Base-by-base conservation (phyloP, 768 basidiomycete species). In the Boletus tylopilopsis region DNA sequence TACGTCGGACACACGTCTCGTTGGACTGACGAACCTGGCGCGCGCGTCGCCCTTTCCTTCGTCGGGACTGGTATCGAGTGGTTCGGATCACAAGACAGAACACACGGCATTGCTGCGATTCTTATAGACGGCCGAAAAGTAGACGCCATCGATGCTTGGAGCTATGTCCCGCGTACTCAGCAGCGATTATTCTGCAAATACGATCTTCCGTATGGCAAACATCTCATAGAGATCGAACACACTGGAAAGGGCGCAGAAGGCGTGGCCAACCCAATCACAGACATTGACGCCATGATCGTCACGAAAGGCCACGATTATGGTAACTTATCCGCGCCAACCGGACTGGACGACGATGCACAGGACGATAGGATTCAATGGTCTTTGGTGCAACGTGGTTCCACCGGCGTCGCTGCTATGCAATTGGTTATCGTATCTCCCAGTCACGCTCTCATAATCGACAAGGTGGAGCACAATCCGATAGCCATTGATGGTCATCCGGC, bases 401-500 rank as follows among this genome's bases (percentile, higher is more conserved):
- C 86, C 13, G 89, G 89, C 15, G 84, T 90, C 12, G 72, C 80
- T 49, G 89, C 88, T 3, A 90, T 90, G 87, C 87, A 90, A 63
- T 63, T 90, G 49, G 72, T 73, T 6, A 68, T 90, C 50, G 73
- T 90, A 54, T 90, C 88, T 5, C 60, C 77, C 15, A 79, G 77
- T 9, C 86, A 87, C 56, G 87, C 80, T 15, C 66, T 90, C 54
- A 75, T 92, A 42, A 63, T 92, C 33, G 89, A 92, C 76, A 91
- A 91, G 67, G 88, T 90, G 22, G 88, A 90, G 63, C 87, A 90
- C 66, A 91, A 92, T 60, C 89, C 88, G 27, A 69, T 90, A 42
- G 78, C 79, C 1, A 72, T 90, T 61, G 67, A 78, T 53, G 84
- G 84, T 0, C 89, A 89, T 60, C 88, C 89, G 15, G 87, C 89